phyloP scores from a whole-genome alignment of 768 basidiomycete species.

The Rhodotorula kratochvilovae region DNA sequence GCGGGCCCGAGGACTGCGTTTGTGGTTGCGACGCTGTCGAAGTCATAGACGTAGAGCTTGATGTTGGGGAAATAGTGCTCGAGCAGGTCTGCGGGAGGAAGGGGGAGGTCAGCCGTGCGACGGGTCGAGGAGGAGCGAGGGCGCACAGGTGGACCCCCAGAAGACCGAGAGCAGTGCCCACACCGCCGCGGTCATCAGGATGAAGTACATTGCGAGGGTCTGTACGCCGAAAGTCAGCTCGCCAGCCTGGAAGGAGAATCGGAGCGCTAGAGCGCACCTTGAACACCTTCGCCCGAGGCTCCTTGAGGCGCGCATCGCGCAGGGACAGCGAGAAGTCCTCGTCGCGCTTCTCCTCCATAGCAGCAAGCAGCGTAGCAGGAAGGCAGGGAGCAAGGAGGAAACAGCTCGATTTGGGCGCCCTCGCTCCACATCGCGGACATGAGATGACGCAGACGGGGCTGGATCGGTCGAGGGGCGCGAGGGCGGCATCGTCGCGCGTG shows the following conservation, averaged over 20 bases:
- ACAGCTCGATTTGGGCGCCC: no score
- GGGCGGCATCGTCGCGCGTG: no score
- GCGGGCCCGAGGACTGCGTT: constrained; percentile 12
- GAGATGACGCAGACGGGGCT: no score
- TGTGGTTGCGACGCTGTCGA: constrained; percentile 38
- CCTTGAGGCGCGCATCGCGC: background rate
- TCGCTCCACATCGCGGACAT: no score
- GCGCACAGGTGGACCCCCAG: constrained; percentile 15
- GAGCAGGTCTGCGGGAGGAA: constrained; percentile 11
- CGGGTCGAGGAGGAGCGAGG: no score
- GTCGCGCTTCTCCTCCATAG: background rate
- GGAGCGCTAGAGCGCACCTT: background rate
- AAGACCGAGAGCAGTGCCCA: constrained; percentile 13
- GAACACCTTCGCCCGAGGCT: background rate
- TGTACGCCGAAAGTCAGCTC: background rate
- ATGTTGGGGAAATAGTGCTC: constrained; percentile 38
- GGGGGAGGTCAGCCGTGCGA: background rate
- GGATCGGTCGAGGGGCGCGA: no score
- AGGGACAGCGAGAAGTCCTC: background rate
- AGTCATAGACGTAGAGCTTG: constrained; percentile 45
- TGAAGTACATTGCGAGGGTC: constrained; percentile 15
- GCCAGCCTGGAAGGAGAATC: background rate
- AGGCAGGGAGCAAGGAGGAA: no score
- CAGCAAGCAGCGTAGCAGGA: background rate
- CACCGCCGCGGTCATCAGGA: constrained; percentile 5